Percentiles rank a stretch among this genome's conserved stretches.
Conservation (phyloP, 768 basidiomycete species). For the Agaricus bisporus region DNA sequence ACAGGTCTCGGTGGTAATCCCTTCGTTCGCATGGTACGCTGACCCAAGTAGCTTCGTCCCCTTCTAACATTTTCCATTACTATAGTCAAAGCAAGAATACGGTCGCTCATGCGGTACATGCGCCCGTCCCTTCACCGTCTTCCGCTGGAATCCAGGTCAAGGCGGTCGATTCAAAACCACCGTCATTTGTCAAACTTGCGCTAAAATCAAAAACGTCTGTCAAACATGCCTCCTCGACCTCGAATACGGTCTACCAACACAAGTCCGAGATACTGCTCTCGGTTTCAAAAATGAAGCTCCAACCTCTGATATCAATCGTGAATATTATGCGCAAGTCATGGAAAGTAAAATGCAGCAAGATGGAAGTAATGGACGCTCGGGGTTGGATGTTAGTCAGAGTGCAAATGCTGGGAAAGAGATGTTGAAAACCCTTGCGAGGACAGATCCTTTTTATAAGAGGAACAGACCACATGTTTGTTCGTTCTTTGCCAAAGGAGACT, state of each 20-base stretch:
- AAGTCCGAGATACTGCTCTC: constrained; percentile 94
- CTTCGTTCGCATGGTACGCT: constrained; percentile 87
- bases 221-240: constrained; percentile 97
- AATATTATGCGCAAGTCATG: constrained; percentile 93
- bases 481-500: constrained; percentile 94
- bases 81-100: constrained; percentile 93
- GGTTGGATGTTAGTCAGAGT: constrained; percentile 54
- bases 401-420: constrained; percentile 90
- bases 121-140: constrained; percentile 93
- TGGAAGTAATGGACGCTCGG: constrained; percentile 55
- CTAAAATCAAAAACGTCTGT: constrained; percentile 94
- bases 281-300: constrained; percentile 84
- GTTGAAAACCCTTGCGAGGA: constrained; percentile 90
- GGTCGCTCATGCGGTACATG: constrained; percentile 97
- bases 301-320: constrained; percentile 94
- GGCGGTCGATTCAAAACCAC: constrained; percentile 96
- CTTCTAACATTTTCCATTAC: constrained; percentile 1
- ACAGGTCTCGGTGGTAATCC: constrained; percentile 84
- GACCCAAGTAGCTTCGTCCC: not conserved
- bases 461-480: constrained; percentile 93
- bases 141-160: constrained; percentile 96
- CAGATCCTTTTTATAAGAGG: constrained; percentile 96
- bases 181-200: constrained; percentile 94
- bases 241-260: constrained; percentile 93
- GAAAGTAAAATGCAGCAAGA: constrained; percentile 68